Evolutionary conservation across 2,329 filamentous ascomycete genomes (phyloP), one percentile per base, ranked within the genome.

Genomic region (Alternaria rosae): DNA sequence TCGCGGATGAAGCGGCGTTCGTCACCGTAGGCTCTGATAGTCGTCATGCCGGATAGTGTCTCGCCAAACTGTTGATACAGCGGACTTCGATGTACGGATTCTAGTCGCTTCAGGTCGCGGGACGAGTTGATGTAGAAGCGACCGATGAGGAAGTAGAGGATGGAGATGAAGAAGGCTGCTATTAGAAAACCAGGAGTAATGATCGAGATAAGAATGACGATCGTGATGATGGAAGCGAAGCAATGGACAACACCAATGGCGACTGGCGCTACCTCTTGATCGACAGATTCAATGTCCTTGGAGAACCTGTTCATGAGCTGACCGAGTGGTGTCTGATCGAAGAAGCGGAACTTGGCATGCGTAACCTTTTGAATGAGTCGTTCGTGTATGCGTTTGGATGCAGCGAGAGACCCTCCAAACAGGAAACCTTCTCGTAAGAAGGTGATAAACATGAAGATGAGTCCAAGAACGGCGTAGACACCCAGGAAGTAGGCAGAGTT

Each of bases 261-360:
- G 42, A 96, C 89, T 3, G 94, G 93, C 0, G 95, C 94, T 60
- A 99, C 92, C 78, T 99, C 95, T 77, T 99, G 95, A 70, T 99
- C 95, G 20, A 99, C 86, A 11, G 93, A 89, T 78, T 99, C 94
- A 13, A 99, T 87, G 78, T 99, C 95, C 80, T 98, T 98, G 78
- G 94, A 98, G 82, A 99, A 99, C 20, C 95, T 89, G 80, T 99
- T 99, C 90, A 98, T 98, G 73, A 99, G 86, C 80, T 97, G 94
- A 12, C 95, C 95, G 0, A 98, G 87, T 3, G 95, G 95, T 0
- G 95, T 99, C 1, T 94, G 91, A 75, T 99, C 95, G 74, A 99
- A 99, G 82, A 99, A 99, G 76, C 92, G 93, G 85, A 99, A 98
- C 77, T 93, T 94, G 28, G 95, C 95, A 69, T 94, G 89, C 13